A percentile compares a stretch with the other conserved stretches of the same genome.
phyloP scores from a whole-genome alignment of 345 rosid species.

The Geranium rotundifolium region DNA sequence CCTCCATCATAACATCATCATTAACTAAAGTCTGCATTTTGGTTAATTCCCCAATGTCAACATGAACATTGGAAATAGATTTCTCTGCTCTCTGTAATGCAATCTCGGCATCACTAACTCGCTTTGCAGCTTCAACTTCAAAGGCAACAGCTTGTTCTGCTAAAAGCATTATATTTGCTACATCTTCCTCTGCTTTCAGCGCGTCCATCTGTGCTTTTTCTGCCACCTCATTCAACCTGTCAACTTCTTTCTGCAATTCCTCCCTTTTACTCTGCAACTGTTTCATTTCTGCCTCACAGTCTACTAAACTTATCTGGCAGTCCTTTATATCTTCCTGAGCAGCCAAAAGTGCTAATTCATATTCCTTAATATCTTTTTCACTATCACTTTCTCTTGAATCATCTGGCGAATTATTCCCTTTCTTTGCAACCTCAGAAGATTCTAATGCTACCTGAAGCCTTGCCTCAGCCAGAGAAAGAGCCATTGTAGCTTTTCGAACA shows the following conservation, averaged over 20 bases:
- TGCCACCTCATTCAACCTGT: conserved; percentile 57
- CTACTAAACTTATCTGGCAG: conserved; percentile 39
- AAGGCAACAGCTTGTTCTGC: conserved; percentile 97
- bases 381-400: conserved; percentile 22
- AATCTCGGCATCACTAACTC: conserved; percentile 70
- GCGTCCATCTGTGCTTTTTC: conserved; percentile 60
- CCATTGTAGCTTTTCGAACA: conserved; percentile 64
- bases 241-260: conserved; percentile 61
- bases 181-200: conserved; percentile 84
- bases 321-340: conserved; percentile 52
- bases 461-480: conserved; percentile 77
- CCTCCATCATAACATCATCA: conserved; percentile 32
- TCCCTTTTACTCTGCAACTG: conserved; percentile 48
- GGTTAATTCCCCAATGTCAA: conserved; percentile 34
- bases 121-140: conserved; percentile 70
- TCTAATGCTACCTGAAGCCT: conserved; percentile 59
- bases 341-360: conserved; percentile 30
- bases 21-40: background rate
- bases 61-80: conserved; percentile 31
- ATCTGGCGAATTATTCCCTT: conserved; percentile 21
- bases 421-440: conserved; percentile 32
- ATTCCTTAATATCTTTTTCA: conserved; percentile 18
- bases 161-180: conserved; percentile 75
- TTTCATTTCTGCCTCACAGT: conserved; percentile 47
- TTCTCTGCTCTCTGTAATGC: conserved; percentile 66